phyloP scores from a whole-genome alignment of 345 rosid species.

The Eucalyptus polybractea region DNA sequence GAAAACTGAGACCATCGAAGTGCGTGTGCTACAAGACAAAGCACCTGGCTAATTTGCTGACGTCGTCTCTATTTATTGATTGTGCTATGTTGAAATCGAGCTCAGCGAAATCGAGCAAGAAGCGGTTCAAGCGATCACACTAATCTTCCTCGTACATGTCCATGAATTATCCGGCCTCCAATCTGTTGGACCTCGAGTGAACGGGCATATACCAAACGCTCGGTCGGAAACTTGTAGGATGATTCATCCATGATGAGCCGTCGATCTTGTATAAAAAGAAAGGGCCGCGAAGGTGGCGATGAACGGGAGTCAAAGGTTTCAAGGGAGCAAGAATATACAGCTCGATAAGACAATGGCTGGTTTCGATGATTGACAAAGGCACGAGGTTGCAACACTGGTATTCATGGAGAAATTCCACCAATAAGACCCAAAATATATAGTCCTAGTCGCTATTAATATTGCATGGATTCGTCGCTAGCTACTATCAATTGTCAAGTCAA shows the following conservation, averaged over 20 bases:
- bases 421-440: neutral
- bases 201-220: conserved; percentile 2
- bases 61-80: neutral
- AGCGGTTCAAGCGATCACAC: neutral
- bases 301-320: too few relatives aligned
- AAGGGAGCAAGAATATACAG: neutral
- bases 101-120: neutral
- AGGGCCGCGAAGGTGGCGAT: too few relatives aligned
- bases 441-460: neutral
- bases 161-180: conserved; percentile 5
- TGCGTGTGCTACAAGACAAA: too few relatives aligned
- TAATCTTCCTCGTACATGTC: neutral
- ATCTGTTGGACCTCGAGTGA: neutral
- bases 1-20: neutral
- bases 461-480: neutral
- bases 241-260: neutral
- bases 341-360: neutral
- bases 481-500: too few relatives aligned
- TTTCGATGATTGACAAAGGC: too few relatives aligned
- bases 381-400: neutral
- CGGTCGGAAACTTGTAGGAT: neutral
- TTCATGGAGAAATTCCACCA: neutral
- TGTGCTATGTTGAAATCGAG: neutral
- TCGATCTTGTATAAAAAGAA: too few relatives aligned
- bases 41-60: neutral